Evolutionary conservation across 2,329 filamentous ascomycete genomes (phyloP), one percentile per base, ranked within the genome.

Genomic region (Alternaria dauci): DNA sequence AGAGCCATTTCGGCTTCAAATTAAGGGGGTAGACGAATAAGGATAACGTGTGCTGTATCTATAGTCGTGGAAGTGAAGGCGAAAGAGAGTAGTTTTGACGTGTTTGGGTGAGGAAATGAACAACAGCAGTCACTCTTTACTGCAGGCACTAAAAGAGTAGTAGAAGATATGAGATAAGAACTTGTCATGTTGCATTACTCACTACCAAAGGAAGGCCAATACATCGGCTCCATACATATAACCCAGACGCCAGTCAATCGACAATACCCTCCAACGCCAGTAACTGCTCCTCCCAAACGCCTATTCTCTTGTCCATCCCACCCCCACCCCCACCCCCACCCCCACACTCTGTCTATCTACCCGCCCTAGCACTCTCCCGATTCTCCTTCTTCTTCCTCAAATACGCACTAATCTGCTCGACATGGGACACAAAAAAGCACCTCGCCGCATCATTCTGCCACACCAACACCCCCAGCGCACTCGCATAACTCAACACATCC

Each of bases 401-500:
- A 76, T 91, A 98, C 62, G 90, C 88, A 60, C 89, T 86, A 63
- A 99, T 89, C 81, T 97, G 94, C 77, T 98, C 94, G 72, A 95
- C 88, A 74, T 93, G 90, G 60, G 88, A 96, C 7, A 96, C 93
- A 76, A 99, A 99, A 80, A 99, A 97, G 83, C 91, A 90, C 63
- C 89, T 87, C 76, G 89, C 90, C 55, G 83, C 82, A 73, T 96
- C 91, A 69, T 89, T 95, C 74, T 89, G 90, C 93, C 94, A 98
- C 4, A 91, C 87, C 73, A 97, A 78, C 30, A 99, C 94, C 16
- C 95, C 95, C 63, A 97, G 89, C 75, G 96, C 93, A 69, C 94
- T 90, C 0, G 95, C 94, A 79, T 97, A 89, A 41, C 87, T 87
- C 5, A 88, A 85, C 11, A 92, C 86, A 44, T 87, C 88, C 51